Evolutionary conservation across 768 basidiomycete genomes (phyloP), one percentile per base, ranked within the genome.

Genomic region (Obba rivulosa): DNA sequence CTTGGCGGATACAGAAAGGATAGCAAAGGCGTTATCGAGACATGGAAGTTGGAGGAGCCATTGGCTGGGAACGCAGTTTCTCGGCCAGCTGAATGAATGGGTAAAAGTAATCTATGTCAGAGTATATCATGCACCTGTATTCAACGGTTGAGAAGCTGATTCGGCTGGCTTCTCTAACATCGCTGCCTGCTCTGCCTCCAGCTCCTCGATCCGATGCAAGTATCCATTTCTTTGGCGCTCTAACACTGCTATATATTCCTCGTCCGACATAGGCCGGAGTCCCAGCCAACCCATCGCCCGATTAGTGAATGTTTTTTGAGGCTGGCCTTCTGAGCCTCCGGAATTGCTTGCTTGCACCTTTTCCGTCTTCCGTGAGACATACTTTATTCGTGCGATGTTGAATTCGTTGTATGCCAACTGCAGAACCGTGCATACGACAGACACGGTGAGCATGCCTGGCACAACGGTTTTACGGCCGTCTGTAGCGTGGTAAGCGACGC

Each of bases 361-460:
- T 20, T 13, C 16, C 8, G 17, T n/a, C 8, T 37, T 53, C 57
- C 53, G 53, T 31, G 76, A 75, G 39, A 83, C 57, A 49, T 80
- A 78, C 62, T 75, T 75, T 48, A 92, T 67, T 50, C 89, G 74
- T 43, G 69, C 60, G 22, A 91, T 67, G 36, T 67, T 67, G n/a
- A 81, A 48, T 61, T 89, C 84, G 59, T 93, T 94, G 65, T 75
- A 81, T 10, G 71, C 71, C 52, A 79, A 72, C 62, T 94, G 92
- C 10, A 90, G 63, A 13, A 79, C 46, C 1, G 79, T 72, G 56
- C 85, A 84, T 35, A 77, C 67, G 2, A 80, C 55, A 10, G 75
- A 77, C 16, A 78, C 80, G 0, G 85, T 84, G 3, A 80, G 55
- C 28, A 79, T 72, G 7, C 87, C 87, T 2, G 84, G 73, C 31